A percentile compares a stretch with the other conserved stretches of the same genome.
phyloP scores from a whole-genome alignment of 495 filamentous ascomycete genomes.

The Podospora didyma region DNA sequence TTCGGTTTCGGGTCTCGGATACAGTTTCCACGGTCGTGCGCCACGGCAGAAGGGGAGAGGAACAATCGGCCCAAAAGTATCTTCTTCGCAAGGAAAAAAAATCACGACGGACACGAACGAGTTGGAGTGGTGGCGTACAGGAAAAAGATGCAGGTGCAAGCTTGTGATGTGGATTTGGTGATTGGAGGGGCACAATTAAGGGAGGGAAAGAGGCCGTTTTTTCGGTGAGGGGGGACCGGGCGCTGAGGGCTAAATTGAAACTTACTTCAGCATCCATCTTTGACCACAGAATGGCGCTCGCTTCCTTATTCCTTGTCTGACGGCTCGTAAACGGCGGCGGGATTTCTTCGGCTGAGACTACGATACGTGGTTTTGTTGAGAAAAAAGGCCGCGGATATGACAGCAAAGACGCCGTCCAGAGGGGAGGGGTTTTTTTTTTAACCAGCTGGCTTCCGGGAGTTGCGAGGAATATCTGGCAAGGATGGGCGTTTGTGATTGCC shows the following conservation, averaged over 20 bases:
- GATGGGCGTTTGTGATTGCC: constrained; percentile 3
- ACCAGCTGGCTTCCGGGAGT: not conserved
- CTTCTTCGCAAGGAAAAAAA: not conserved
- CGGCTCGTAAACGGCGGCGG: not conserved
- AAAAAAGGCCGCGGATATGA: not conserved
- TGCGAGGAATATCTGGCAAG: constrained; percentile 1
- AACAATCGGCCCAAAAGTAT: not conserved
- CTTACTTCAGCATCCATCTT: constrained; percentile 35
- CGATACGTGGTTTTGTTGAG: not conserved
- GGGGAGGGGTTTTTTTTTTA: not conserved
- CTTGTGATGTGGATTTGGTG: not conserved
- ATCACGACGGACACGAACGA: not conserved
- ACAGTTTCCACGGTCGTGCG: too few relatives aligned
- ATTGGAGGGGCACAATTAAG: constrained; percentile 21
- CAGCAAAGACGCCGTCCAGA: not conserved
- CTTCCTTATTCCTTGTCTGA: constrained; percentile 2
- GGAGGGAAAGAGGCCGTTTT: constrained; percentile 2
- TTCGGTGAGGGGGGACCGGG: constrained; percentile 5
- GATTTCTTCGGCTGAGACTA: not conserved
- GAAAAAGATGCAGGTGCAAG: not conserved
- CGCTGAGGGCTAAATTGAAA: constrained; percentile 14
- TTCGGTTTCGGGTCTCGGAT: not conserved
- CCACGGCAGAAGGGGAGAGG: too few relatives aligned
- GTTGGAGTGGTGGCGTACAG: not conserved
- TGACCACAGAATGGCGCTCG: constrained; percentile 9